A percentile compares a stretch with the other conserved stretches of the same genome.
Evolutionary conservation across 176 grass and related monocot species (phyloP).

Genomic region (Areca catechu): DNA sequence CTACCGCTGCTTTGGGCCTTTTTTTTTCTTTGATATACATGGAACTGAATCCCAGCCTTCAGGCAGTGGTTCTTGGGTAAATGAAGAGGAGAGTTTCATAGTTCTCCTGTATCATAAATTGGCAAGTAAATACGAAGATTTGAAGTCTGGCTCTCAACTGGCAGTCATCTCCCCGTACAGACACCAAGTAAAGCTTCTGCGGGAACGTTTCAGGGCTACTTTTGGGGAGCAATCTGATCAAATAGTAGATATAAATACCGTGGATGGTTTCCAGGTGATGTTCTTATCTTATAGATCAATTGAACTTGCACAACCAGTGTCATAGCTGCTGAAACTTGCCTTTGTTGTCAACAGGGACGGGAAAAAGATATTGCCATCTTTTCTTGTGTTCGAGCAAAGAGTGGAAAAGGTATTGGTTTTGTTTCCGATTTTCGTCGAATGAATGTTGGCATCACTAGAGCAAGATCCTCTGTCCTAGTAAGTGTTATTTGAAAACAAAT

Average conservation of each 20-base stretch:
- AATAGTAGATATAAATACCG: slow-evolving; percentile 84
- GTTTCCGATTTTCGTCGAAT: slow-evolving; percentile 88
- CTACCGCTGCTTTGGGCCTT: slow-evolving; percentile 72
- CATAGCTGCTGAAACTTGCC: too few species aligned
- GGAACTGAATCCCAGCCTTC: slow-evolving; percentile 61
- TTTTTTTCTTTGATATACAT: slow-evolving; percentile 93
- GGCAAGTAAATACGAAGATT: slow-evolving; percentile 46
- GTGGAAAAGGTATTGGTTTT: slow-evolving; percentile 81
- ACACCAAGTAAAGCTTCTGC: slow-evolving; percentile 69
- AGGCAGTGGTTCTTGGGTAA: slow-evolving; percentile 84
- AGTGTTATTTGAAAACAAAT: slow-evolving; percentile 3
- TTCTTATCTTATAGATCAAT: too few species aligned
- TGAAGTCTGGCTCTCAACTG: slow-evolving; percentile 60
- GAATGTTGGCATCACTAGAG: slow-evolving; percentile 97
- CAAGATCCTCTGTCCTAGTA: slow-evolving; percentile 79
- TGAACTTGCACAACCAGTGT: too few species aligned
- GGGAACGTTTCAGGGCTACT: slow-evolving; percentile 54
- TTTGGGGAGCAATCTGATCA: slow-evolving; percentile 81
- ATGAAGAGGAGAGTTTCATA: slow-evolving; percentile 84
- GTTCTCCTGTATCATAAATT: slow-evolving; percentile 67
- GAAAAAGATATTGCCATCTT: slow-evolving; percentile 93
- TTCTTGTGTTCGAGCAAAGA: slow-evolving; percentile 86
- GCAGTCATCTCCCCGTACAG: slow-evolving; percentile 88
- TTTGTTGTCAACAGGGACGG: slow-evolving; percentile 38
- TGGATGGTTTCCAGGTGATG: slow-evolving; percentile 91